Evolutionary conservation across 148 eudicot species (phyloP).

Genomic region (Tetragonia tetragonoides): DNA sequence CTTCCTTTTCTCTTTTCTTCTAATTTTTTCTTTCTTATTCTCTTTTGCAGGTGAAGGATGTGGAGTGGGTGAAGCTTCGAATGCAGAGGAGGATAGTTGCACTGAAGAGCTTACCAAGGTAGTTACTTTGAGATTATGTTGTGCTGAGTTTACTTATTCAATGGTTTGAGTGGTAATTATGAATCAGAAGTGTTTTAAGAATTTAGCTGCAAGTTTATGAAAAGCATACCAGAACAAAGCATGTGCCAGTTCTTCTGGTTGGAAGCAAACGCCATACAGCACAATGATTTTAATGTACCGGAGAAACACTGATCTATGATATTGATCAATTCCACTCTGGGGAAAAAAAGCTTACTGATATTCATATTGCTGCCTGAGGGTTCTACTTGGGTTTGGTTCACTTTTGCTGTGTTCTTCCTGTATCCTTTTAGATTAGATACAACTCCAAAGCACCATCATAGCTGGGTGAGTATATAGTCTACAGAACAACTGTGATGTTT

Average conservation of each 20-base stretch:
- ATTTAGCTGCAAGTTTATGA: not conserved
- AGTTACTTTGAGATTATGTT: conserved; percentile 12
- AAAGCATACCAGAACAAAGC: not conserved
- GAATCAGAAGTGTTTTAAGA: not conserved
- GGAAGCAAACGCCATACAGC: not conserved
- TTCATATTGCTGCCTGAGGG: not conserved
- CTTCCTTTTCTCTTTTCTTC: conserved; percentile 1
- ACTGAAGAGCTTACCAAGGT: conserved; percentile 40
- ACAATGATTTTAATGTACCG: not conserved
- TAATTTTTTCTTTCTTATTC: conserved; percentile 24
- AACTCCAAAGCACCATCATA: not conserved
- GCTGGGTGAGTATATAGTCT: not conserved
- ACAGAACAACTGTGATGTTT: too few species aligned
- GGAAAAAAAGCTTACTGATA: not conserved
- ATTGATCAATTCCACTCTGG: not conserved
- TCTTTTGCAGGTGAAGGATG: conserved; percentile 27
- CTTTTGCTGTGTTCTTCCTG: not conserved
- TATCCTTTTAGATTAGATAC: not conserved
- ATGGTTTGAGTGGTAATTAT: not conserved
- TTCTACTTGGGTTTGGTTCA: not conserved
- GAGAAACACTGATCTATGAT: not conserved
- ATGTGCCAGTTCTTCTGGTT: not conserved
- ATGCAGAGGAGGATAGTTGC: conserved; percentile 26
- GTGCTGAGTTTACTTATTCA: not conserved
- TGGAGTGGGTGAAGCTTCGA: conserved; percentile 18